Conservation (phyloP, 78 protist genomes). For the Anaeramoeba ignava region DNA sequence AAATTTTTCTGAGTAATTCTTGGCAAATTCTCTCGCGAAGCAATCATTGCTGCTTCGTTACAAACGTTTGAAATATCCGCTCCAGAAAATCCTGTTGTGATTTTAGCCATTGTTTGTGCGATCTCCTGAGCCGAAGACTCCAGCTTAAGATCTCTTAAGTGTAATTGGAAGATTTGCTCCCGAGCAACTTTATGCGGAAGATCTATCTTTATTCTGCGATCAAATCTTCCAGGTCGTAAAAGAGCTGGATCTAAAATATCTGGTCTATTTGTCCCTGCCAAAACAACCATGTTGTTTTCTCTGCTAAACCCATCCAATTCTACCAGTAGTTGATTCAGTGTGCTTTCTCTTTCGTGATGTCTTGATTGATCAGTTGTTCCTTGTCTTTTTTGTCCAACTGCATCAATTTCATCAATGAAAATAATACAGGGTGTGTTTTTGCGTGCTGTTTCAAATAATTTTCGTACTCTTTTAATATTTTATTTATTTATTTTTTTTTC, state of each 20-base stretch:
- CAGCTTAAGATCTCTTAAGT: conserved; percentile 47
- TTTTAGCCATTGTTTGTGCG: conserved; percentile 21
- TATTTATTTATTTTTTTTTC: too few relatives aligned
- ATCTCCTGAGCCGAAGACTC: not conserved
- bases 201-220: conserved; percentile 55
- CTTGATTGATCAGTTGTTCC: not conserved
- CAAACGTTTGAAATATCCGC: conserved; percentile 89
- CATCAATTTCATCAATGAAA: conserved; percentile 77
- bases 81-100: conserved; percentile 56
- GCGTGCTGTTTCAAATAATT: conserved; percentile 72
- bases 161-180: conserved; percentile 74
- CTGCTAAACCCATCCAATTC: conserved; percentile 94
- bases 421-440: conserved; percentile 42
- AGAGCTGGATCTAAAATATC: conserved; percentile 84
- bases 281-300: conserved; percentile 58
- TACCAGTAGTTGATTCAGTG: conserved; percentile 90
- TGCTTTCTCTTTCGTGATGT: conserved; percentile 87
- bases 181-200: conserved; percentile 79
- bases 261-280: conserved; percentile 82
- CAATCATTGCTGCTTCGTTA: conserved; percentile 66
- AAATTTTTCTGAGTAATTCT: conserved; percentile 48
- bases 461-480: too few relatives aligned
- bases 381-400: conserved; percentile 52
- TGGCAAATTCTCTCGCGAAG: conserved; percentile 19
- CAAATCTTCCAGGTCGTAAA: conserved; percentile 94